Conservation (phyloP, 768 basidiomycete genomes). For the Leccinellum albellum region DNA sequence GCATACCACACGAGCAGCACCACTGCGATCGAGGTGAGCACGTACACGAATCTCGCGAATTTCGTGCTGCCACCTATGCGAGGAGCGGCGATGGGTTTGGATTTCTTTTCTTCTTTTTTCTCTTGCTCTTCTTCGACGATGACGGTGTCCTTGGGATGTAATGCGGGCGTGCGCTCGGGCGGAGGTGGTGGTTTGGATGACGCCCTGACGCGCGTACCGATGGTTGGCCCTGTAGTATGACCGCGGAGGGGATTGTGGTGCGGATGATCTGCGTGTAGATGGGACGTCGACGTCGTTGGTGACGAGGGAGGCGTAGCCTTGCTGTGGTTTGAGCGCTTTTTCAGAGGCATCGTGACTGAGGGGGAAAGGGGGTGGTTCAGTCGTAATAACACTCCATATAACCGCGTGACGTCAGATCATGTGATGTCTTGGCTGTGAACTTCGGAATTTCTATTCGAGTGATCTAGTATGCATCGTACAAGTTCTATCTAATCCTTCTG, state of each 20-base stretch:
- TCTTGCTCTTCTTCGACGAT: background rate
- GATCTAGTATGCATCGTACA: slow-evolving; percentile 18
- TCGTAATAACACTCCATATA: background rate
- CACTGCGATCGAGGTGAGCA: slow-evolving; percentile 38
- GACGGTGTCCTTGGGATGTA: background rate
- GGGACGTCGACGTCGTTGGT: slow-evolving; percentile 8
- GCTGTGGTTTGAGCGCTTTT: slow-evolving; percentile 13
- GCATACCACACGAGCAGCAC: slow-evolving; percentile 49
- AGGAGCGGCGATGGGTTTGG: background rate
- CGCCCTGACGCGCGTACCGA: slow-evolving; percentile 2
- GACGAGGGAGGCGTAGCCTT: slow-evolving; percentile 7
- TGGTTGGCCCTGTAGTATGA: slow-evolving; percentile 10
- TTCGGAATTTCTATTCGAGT: background rate
- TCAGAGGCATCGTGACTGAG: slow-evolving; percentile 13
- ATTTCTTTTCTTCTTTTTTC: background rate
- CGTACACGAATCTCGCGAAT: slow-evolving; percentile 44
- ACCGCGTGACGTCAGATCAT: slow-evolving; percentile 18
- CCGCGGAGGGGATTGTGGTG: slow-evolving; percentile 14
- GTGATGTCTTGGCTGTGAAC: slow-evolving; percentile 3
- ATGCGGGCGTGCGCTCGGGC: background rate
- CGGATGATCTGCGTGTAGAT: slow-evolving; percentile 5
- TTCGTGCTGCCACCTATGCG: slow-evolving; percentile 2
- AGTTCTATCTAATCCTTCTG: slow-evolving; percentile 20
- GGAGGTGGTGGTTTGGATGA: slow-evolving; percentile 1
- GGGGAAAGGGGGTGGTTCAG: background rate